A percentile compares a stretch with the other conserved stretches of the same genome.
phyloP scores from a whole-genome alignment of 257 asterid genomes.

The Jasminum sambac region DNA sequence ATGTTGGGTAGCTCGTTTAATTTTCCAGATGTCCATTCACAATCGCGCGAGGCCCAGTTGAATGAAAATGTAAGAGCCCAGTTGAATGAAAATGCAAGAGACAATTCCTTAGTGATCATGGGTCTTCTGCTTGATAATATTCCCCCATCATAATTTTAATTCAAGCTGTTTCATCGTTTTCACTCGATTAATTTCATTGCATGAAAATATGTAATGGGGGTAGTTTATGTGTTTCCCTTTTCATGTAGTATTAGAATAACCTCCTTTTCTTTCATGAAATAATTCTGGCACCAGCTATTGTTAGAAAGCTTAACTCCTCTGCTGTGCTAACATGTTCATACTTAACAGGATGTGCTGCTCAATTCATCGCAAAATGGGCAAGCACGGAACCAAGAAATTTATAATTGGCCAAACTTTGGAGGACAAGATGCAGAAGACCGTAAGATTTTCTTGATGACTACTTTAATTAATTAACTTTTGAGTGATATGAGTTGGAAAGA shows the following conservation, averaged over 20 bases:
- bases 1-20: conserved; percentile 44
- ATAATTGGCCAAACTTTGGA: conserved; percentile 32
- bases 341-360: conserved; percentile 29
- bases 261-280: neutral
- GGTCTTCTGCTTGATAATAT: conserved; percentile 12
- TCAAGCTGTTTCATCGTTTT: neutral
- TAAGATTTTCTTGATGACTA: conserved; percentile 34
- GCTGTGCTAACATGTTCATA: neutral
- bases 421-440: conserved; percentile 39
- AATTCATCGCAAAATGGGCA: conserved; percentile 21
- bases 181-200: neutral
- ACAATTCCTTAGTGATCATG: neutral
- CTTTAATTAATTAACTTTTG: conserved; percentile 11
- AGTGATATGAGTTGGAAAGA: conserved; percentile 18
- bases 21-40: conserved; percentile 39
- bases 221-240: neutral
- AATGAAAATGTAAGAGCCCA: conserved; percentile 41
- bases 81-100: conserved; percentile 39
- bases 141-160: neutral
- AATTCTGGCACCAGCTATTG: neutral
- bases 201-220: neutral
- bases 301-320: neutral
- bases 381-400: conserved; percentile 22
- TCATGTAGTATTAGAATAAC: neutral
- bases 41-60: conserved; percentile 25